These are phyloP conservation scores for Picea sitchensis DNA, from an alignment of 75 land plant species.

Conservation along the genomic window DNA sequence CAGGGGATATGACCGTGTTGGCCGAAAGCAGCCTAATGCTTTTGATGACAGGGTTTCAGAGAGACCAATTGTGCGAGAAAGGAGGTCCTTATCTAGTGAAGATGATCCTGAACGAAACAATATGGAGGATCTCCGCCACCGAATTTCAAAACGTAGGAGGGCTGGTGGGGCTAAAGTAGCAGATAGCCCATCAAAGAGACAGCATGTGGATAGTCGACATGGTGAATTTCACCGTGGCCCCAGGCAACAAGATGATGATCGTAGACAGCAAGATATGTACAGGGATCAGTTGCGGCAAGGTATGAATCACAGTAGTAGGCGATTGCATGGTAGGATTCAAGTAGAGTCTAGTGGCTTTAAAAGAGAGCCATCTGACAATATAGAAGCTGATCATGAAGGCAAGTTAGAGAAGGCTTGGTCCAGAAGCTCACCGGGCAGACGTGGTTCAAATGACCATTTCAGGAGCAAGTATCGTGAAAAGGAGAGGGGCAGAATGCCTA, in stretches of 20 bases:
- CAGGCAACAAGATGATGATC: slow-evolving; percentile 3
- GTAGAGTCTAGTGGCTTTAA: slow-evolving; percentile 4
- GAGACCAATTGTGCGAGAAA: slow-evolving; percentile 21
- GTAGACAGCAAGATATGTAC: slow-evolving; percentile 7
- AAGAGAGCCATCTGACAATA: slow-evolving; percentile 2
- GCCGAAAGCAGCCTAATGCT: slow-evolving; percentile 22
- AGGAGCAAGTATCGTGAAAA: not conserved
- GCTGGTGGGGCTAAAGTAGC: slow-evolving; percentile 5
- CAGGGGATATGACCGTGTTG: slow-evolving; percentile 15
- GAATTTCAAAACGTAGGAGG: slow-evolving; percentile 51
- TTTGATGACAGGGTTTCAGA: slow-evolving; percentile 29
- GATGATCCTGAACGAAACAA: slow-evolving; percentile 14
- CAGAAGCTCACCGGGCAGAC: slow-evolving; percentile 12
- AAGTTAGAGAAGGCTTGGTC: not conserved
- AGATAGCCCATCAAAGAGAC: not conserved
- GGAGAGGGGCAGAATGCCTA: not conserved
- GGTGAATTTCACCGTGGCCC: slow-evolving; percentile 14
- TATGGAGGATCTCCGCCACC: slow-evolving; percentile 50
- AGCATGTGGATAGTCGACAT: slow-evolving; percentile 1
- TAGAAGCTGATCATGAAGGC: slow-evolving; percentile 5
- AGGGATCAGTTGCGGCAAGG: slow-evolving; percentile 2
- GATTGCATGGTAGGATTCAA: slow-evolving; percentile 10
- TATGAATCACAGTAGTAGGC: not conserved
- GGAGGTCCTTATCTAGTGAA: slow-evolving; percentile 21
- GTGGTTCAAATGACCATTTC: not conserved